Evolutionary conservation across 345 rosid species (phyloP).

Genomic region (Salix koriyanagi): DNA sequence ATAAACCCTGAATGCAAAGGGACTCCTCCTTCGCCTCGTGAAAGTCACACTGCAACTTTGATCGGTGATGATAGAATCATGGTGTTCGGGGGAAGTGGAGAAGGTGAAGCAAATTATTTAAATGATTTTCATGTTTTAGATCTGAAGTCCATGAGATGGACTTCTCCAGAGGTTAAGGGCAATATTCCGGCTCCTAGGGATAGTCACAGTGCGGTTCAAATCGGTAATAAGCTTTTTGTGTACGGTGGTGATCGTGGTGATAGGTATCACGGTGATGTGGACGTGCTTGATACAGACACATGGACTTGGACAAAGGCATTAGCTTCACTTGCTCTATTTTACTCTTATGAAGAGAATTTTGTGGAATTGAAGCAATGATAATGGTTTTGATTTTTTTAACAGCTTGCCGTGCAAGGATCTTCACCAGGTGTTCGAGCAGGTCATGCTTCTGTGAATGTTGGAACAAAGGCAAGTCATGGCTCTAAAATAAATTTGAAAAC

Average conservation of each 20-base stretch:
- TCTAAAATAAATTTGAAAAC: background rate
- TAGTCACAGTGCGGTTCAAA: slow-evolving; percentile 56
- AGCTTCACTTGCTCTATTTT: slow-evolving; percentile 1
- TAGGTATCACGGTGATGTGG: slow-evolving; percentile 59
- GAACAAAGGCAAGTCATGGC: slow-evolving; percentile 44
- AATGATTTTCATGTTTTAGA: slow-evolving; percentile 64
- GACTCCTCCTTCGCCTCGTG: slow-evolving; percentile 54
- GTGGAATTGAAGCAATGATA: background rate
- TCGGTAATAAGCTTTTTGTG: slow-evolving; percentile 46
- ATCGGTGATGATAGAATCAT: slow-evolving; percentile 42
- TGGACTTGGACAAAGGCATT: slow-evolving; percentile 61
- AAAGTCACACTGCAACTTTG: slow-evolving; percentile 70
- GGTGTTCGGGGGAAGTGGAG: slow-evolving; percentile 77
- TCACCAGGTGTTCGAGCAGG: slow-evolving; percentile 71
- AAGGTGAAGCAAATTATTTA: slow-evolving; percentile 71
- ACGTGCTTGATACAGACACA: slow-evolving; percentile 44
- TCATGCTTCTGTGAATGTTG: slow-evolving; percentile 54
- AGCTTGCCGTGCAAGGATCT: slow-evolving; percentile 51
- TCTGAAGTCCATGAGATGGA: slow-evolving; percentile 62
- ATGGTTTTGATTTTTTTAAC: slow-evolving; percentile 15
- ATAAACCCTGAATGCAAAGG: slow-evolving; percentile 43
- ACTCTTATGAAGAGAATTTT: background rate
- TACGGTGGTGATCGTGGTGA: slow-evolving; percentile 77
- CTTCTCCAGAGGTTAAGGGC: slow-evolving; percentile 49
- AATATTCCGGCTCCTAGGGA: slow-evolving; percentile 64